phyloP scores from a whole-genome alignment of 495 filamentous ascomycete genomes.

The Sphaerosporella brunnea region DNA sequence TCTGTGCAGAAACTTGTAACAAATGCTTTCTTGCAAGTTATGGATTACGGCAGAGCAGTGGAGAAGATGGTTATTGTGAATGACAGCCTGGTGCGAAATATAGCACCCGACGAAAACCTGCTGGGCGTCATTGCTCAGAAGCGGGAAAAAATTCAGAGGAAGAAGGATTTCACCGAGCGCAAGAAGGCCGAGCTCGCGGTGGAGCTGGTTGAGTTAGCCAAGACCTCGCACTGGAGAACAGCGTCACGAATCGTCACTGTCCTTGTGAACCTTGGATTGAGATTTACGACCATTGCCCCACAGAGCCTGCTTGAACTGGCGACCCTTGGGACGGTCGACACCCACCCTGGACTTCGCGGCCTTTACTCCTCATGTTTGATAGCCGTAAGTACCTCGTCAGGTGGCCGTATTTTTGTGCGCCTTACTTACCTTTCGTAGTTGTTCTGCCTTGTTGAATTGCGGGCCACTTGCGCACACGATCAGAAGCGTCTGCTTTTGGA shows the following conservation, averaged over 20 bases:
- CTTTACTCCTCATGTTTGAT: constrained; percentile 67
- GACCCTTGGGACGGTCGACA: constrained; percentile 65
- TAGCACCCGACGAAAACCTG: constrained; percentile 55
- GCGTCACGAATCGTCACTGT: constrained; percentile 75
- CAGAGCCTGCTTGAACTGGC: constrained; percentile 70
- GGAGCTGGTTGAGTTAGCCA: constrained; percentile 61
- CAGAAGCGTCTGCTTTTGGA: constrained; percentile 72
- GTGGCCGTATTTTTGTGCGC: neutral
- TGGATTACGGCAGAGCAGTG: constrained; percentile 75
- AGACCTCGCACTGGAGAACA: constrained; percentile 85
- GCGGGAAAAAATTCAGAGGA: constrained; percentile 49
- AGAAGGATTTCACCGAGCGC: constrained; percentile 55
- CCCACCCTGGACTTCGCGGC: constrained; percentile 67
- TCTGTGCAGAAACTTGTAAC: constrained; percentile 83
- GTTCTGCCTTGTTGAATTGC: constrained; percentile 67
- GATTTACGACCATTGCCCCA: constrained; percentile 74
- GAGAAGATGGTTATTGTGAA: constrained; percentile 80
- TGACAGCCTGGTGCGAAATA: constrained; percentile 47
- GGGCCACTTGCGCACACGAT: constrained; percentile 67
- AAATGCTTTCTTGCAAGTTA: constrained; percentile 61
- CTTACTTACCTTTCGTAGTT: constrained; percentile 26
- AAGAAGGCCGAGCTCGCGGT: constrained; percentile 66
- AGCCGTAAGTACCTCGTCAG: constrained; percentile 25
- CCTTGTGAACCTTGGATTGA: constrained; percentile 67
- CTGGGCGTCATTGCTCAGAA: constrained; percentile 45